phyloP scores from a whole-genome alignment of 2,329 filamentous ascomycete species.

The Cryphonectria japonica region DNA sequence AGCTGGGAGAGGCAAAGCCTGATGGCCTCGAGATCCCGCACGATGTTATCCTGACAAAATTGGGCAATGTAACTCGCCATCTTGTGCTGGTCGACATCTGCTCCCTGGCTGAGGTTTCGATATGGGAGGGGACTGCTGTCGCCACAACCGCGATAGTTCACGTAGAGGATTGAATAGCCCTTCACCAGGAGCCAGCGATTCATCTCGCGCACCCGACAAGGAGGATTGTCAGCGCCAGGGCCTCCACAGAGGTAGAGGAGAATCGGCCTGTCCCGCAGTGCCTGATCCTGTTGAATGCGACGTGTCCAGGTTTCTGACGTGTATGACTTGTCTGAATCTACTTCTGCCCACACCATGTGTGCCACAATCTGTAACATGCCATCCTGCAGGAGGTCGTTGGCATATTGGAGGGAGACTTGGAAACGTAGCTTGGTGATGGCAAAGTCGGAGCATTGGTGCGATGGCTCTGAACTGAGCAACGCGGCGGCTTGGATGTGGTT shows the following conservation, averaged over 20 bases:
- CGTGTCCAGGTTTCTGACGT: neutral
- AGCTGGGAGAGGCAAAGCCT: conserved; percentile 54
- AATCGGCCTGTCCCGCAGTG: conserved; percentile 22
- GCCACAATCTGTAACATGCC: neutral
- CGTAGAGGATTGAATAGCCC: conserved; percentile 69
- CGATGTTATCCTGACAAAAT: conserved; percentile 74
- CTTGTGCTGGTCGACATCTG: conserved; percentile 51
- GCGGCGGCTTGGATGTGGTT: conserved; percentile 1
- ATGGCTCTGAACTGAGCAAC: neutral
- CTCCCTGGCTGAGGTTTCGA: conserved; percentile 57
- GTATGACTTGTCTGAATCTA: neutral
- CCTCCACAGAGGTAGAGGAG: conserved; percentile 69
- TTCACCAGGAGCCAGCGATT: conserved; percentile 64
- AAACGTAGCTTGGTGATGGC: conserved; percentile 6
- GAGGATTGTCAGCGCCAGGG: conserved; percentile 59
- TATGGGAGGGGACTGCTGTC: conserved; percentile 64
- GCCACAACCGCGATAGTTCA: conserved; percentile 76
- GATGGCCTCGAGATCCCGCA: conserved; percentile 73
- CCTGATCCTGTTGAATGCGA: neutral
- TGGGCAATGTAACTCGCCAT: conserved; percentile 68
- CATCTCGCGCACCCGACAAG: conserved; percentile 40
- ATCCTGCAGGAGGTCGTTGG: neutral
- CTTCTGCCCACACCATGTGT: conserved; percentile 17
- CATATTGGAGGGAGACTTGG: conserved; percentile 7
- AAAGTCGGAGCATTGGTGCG: neutral